Conservation (phyloP, 1,139 yeast genomes). For the Pichia sp. region DNA sequence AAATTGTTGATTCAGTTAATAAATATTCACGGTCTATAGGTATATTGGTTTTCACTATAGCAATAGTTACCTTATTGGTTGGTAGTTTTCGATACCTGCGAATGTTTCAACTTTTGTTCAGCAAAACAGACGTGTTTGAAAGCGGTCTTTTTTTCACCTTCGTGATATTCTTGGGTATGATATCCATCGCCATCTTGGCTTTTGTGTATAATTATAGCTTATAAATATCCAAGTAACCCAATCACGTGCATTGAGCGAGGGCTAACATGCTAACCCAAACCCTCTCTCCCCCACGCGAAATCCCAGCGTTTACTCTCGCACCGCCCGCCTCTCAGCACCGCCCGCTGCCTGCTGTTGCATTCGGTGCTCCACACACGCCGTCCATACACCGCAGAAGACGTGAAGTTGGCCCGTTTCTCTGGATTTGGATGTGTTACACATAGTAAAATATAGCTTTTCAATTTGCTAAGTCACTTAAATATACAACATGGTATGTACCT, state of each 20-base stretch:
- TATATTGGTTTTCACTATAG: neutral
- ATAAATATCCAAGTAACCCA: neutral
- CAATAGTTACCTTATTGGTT: conserved; percentile 2
- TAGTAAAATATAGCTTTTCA: too few species aligned
- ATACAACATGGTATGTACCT: conserved; percentile 16
- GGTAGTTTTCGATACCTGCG: conserved; percentile 9
- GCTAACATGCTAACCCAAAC: conserved; percentile 3
- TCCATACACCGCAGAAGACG: too few species aligned
- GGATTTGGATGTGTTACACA: too few species aligned
- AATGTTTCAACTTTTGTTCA: conserved; percentile 4
- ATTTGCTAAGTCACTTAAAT: conserved; percentile 9
- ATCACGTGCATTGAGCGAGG: conserved; percentile 13
- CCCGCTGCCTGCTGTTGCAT: too few species aligned
- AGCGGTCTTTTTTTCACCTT: conserved; percentile 8
- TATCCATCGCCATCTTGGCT: neutral
- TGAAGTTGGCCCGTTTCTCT: too few species aligned
- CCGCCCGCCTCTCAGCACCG: neutral
- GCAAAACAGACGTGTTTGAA: conserved; percentile 6
- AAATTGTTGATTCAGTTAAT: conserved; percentile 1
- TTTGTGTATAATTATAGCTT: conserved; percentile 7
- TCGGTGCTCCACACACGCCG: too few species aligned
- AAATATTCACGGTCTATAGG: conserved; percentile 7
- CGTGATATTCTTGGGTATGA: conserved; percentile 1
- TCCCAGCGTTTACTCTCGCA: neutral
- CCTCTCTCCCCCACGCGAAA: conserved; percentile 1